Evolutionary conservation across 345 rosid genomes (phyloP), one percentile per base, ranked within the genome.

Genomic region (Citrus cavaleriei): DNA sequence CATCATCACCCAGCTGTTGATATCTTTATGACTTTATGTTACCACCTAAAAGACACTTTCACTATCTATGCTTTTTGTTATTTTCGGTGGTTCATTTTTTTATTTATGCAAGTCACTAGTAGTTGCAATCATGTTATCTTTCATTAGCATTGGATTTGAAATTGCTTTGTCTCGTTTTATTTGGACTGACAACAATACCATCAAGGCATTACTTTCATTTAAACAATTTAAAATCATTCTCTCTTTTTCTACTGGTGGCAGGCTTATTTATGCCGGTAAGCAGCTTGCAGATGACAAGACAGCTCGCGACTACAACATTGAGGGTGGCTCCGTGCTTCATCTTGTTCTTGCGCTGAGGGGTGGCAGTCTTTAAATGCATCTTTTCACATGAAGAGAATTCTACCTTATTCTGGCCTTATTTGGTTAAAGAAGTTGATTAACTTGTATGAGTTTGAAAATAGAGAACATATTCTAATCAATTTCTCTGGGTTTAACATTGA

Each of bases 281-380:
- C 97, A 96, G 90, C 97, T 96, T 40, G 99, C 86, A 4, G 99
- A 96, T 84, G 99, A 96, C 85, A 96, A 92, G 74, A 94, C 98
- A 1, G 98, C 99, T 51, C 84, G 86, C 22, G 97, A 94, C 81
- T 96, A 93, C 89, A 93, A 94, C 74, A 91, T 96, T 16, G 98
- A 94, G 77, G 99, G 99, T 63, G 99, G 98, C 49, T 94, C 99
- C 18, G 99, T 96, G 79, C 99, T 96, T 73, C 98, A 96, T 87
- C 92, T 96, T 75, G 99, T 96, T 80, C 97, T 96, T 81, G 99
- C 99, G 18, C 86, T 93, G 73, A 91, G 99, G 83, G 99, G 98
- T 46, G 99, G 99, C 62, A 58, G 61, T 57, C 68, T 51, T 49
- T 80, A 75, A 73, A 54, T 71, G 3, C 6, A 34, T 18, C 34